Percentiles rank a stretch among this genome's conserved stretches.
Conservation (phyloP, 2,329 filamentous ascomycete genomes). For the Aspergillus proliferans region DNA sequence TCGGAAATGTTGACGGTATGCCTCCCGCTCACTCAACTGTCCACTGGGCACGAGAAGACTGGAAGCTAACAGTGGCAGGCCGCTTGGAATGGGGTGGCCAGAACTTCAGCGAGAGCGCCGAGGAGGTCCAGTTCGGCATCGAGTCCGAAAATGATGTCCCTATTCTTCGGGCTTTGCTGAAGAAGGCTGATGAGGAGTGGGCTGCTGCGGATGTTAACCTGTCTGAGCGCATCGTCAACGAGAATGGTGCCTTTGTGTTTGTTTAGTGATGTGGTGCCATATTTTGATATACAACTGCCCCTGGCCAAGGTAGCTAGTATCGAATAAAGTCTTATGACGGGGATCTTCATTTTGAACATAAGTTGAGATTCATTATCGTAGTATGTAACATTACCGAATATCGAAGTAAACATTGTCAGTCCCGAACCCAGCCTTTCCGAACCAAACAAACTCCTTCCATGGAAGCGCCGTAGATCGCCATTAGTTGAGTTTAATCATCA, state of each 20-base stretch:
- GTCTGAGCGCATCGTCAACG: constrained; percentile 10
- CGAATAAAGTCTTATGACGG: no score
- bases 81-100: constrained; percentile 11
- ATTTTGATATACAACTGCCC: no score
- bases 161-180: constrained; percentile 11
- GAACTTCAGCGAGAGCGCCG: constrained; percentile 8
- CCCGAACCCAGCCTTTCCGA: neutral
- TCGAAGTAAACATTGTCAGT: neutral
- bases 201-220: constrained; percentile 10
- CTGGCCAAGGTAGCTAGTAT: no score
- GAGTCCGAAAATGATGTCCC: constrained; percentile 13
- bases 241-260: constrained; percentile 1
- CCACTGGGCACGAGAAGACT: neutral
- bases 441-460: no score
- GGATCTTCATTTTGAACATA: no score
- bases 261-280: no score
- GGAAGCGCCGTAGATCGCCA: no score
- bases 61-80: constrained; percentile 3
- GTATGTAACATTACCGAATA: neutral
- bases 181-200: neutral
- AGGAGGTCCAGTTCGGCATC: constrained; percentile 7
- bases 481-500: neutral
- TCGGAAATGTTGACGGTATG: constrained; percentile 15
- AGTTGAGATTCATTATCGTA: no score
- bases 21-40: no score